A percentile compares a stretch with the other conserved stretches of the same genome.
These are phyloP conservation scores for Candida vartiovaarae DNA, from an alignment of 805 yeast species.

Conservation along the genomic window DNA sequence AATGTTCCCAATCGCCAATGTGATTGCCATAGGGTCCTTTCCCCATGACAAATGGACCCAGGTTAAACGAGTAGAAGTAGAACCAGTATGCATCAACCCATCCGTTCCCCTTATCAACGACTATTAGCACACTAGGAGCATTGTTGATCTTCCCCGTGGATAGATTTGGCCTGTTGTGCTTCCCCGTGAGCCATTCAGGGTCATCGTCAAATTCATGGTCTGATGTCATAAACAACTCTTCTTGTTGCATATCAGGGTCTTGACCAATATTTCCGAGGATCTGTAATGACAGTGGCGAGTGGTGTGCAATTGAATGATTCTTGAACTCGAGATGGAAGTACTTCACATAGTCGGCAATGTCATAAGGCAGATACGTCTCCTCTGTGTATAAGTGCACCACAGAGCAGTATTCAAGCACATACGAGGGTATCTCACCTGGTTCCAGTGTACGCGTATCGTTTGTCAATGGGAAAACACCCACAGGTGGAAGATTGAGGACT, in stretches of 20 bases:
- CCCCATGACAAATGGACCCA: conserved; percentile 97
- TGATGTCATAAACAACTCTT: conserved; percentile 52
- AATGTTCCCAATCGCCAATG: conserved; percentile 98
- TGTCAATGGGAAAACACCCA: conserved; percentile 25
- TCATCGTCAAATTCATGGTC: conserved; percentile 62
- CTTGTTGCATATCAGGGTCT: conserved; percentile 22
- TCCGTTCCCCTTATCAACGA: conserved; percentile 89
- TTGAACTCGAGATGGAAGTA: conserved; percentile 53
- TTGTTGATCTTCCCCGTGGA: conserved; percentile 61
- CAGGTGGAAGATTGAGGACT: conserved; percentile 29
- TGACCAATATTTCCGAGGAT: conserved; percentile 20
- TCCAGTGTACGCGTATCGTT: conserved; percentile 30
- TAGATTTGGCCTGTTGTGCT: conserved; percentile 55
- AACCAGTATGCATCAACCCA: conserved; percentile 97
- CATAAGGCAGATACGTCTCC: conserved; percentile 81
- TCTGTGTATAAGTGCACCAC: conserved; percentile 82
- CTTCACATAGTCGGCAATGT: conserved; percentile 58
- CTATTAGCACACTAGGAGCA: conserved; percentile 78
- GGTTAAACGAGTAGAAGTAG: conserved; percentile 86
- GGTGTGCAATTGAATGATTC: conserved; percentile 38
- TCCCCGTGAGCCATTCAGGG: conserved; percentile 86
- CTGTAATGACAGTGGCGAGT: conserved; percentile 25
- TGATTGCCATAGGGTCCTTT: conserved; percentile 96
- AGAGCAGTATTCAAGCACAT: conserved; percentile 64
- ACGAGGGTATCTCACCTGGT: conserved; percentile 56